These are phyloP conservation scores for Leptographium wingfieldii DNA, from an alignment of 2,329 filamentous ascomycete genomes.

Conservation along the genomic window DNA sequence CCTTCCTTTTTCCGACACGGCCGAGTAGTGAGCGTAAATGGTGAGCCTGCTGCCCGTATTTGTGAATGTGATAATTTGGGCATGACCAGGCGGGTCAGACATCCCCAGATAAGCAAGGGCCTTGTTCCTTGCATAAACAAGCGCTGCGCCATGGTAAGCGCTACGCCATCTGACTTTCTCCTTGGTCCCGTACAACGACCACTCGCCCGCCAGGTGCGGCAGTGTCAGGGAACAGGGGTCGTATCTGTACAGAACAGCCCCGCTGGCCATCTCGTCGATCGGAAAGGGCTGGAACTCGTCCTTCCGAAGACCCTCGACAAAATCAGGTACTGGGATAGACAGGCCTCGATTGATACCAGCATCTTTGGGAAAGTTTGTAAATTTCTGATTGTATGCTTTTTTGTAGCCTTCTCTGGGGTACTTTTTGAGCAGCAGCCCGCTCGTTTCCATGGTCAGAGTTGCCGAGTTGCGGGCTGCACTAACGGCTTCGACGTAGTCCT, in stretches of 20 bases:
- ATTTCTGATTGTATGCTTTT: not conserved
- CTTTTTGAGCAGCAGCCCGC: not conserved
- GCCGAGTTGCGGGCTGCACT: not conserved
- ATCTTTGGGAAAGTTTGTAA: not conserved
- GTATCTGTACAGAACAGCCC: slow-evolving; percentile 13
- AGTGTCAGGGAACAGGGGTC: slow-evolving; percentile 12
- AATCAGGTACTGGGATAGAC: not conserved
- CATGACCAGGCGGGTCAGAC: slow-evolving; percentile 10
- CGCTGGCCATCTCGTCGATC: not conserved
- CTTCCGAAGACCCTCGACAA: not conserved
- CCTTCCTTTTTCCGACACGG: slow-evolving; percentile 6
- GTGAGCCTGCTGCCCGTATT: slow-evolving; percentile 15
- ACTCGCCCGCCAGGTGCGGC: slow-evolving; percentile 18
- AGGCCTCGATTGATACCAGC: not conserved
- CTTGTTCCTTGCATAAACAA: slow-evolving; percentile 16
- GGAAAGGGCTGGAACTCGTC: not conserved
- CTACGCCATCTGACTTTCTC: slow-evolving; percentile 9
- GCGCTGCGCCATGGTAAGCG: slow-evolving; percentile 16
- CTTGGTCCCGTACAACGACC: slow-evolving; percentile 2
- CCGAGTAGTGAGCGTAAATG: slow-evolving; percentile 17
- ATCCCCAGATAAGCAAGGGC: slow-evolving; percentile 13
- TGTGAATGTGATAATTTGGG: slow-evolving; percentile 16
- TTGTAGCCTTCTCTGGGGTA: not conserved
- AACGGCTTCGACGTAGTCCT: not conserved
- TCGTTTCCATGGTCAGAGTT: not conserved